These are phyloP conservation scores for Yamadazyma conglobata DNA, from an alignment of 1,139 yeast species.

Conservation along the genomic window DNA sequence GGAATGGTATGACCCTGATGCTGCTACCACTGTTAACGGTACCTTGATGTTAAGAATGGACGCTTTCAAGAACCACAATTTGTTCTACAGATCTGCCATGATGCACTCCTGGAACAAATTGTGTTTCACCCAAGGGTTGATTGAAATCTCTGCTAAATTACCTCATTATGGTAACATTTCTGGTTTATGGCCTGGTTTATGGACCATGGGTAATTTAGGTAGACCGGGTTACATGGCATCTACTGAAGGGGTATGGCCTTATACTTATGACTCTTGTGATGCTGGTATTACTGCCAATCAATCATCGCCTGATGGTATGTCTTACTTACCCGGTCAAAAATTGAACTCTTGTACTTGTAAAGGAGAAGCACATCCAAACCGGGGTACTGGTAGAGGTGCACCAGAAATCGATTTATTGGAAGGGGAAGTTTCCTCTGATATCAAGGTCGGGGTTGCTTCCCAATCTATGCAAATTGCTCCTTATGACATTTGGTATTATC, in stretches of 20 bases:
- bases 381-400: slow-evolving; percentile 81
- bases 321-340: slow-evolving; percentile 75
- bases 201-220: slow-evolving; percentile 86
- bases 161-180: slow-evolving; percentile 68
- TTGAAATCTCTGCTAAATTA: slow-evolving; percentile 67
- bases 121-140: slow-evolving; percentile 73
- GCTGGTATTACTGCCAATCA: slow-evolving; percentile 91
- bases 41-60: slow-evolving; percentile 65
- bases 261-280: slow-evolving; percentile 77
- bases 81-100: slow-evolving; percentile 82
- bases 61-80: slow-evolving; percentile 65
- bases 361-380: slow-evolving; percentile 76
- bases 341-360: slow-evolving; percentile 67
- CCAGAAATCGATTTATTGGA: slow-evolving; percentile 87
- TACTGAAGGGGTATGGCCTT: slow-evolving; percentile 89
- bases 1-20: slow-evolving; percentile 90
- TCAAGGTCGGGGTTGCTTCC: slow-evolving; percentile 63
- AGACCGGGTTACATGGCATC: slow-evolving; percentile 79
- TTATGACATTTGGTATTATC: slow-evolving; percentile 79
- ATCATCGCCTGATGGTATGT: slow-evolving; percentile 75
- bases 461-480: slow-evolving; percentile 87
- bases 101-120: slow-evolving; percentile 79
- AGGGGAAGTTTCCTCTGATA: slow-evolving; percentile 56
- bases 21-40: slow-evolving; percentile 66
- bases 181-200: slow-evolving; percentile 88